Conservation (phyloP, 768 basidiomycete species). For the Auriculariales sp. region DNA sequence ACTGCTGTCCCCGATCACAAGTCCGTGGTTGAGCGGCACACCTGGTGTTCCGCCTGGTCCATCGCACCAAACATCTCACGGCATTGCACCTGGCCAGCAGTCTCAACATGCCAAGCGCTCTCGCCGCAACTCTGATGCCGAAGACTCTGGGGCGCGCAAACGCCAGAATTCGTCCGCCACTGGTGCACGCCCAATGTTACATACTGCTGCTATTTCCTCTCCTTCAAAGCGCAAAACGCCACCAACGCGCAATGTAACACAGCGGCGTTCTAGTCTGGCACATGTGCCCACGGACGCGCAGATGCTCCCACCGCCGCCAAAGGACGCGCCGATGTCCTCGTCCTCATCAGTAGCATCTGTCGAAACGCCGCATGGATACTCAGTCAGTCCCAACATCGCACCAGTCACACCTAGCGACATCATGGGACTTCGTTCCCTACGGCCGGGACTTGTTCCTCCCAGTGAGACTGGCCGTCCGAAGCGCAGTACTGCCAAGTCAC, state of each 20-base stretch:
- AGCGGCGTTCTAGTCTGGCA: conserved; percentile 1
- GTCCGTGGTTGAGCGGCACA: background rate
- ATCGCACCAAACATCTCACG: too few relatives aligned
- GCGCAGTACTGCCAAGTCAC: background rate
- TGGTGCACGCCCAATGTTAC: background rate
- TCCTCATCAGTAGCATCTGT: background rate
- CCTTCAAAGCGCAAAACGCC: conserved; percentile 3
- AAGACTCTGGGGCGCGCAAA: background rate
- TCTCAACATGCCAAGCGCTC: background rate
- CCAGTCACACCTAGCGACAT: conserved; percentile 88
- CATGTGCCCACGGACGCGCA: background rate
- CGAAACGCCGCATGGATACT: conserved; percentile 7
- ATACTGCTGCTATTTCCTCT: background rate
- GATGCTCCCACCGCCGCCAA: conserved; percentile 2
- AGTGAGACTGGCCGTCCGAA: conserved; percentile 7
- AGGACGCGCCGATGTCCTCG: background rate
- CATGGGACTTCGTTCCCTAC: conserved; percentile 70
- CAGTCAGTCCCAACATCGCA: conserved; percentile 26
- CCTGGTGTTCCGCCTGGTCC: background rate
- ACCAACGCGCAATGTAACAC: conserved; percentile 13
- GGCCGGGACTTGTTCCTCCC: conserved; percentile 26
- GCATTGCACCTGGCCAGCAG: conserved; percentile 19
- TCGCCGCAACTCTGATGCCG: background rate
- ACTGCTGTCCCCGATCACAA: background rate
- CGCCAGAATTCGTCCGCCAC: background rate